phyloP scores from a whole-genome alignment of 1,284 basidiomycete species.

The Ustilago sp. region DNA sequence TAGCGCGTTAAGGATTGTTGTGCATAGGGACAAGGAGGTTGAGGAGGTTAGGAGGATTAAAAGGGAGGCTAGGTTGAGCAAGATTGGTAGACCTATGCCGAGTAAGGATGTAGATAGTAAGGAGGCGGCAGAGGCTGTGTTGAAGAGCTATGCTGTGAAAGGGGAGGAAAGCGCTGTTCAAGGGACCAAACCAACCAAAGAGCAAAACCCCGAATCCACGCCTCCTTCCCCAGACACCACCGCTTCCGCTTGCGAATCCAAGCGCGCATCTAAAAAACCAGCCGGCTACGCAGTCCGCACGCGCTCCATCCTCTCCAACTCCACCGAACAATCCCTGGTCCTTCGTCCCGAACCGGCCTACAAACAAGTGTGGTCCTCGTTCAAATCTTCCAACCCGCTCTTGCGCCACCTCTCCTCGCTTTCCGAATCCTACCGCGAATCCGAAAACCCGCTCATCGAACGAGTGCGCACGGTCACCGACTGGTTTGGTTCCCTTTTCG shows the following conservation, averaged over 20 bases:
- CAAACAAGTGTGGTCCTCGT: constrained; percentile 58
- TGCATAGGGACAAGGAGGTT: constrained; percentile 77
- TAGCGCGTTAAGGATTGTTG: constrained; percentile 73
- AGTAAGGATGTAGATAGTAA: constrained; percentile 59
- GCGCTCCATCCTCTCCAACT: constrained; percentile 46
- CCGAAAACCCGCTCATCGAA: constrained; percentile 88
- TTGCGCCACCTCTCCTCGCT: constrained; percentile 52
- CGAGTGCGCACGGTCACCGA: constrained; percentile 85
- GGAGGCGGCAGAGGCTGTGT: constrained; percentile 51
- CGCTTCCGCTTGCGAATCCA: not conserved
- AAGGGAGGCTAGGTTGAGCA: constrained; percentile 62
- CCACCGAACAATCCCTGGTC: constrained; percentile 59
- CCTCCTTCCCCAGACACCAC: not conserved
- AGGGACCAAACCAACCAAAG: constrained; percentile 16
- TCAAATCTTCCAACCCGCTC: constrained; percentile 61
- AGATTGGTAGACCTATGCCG: constrained; percentile 65
- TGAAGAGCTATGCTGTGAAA: constrained; percentile 53
- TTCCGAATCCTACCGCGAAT: constrained; percentile 79
- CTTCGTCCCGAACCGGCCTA: constrained; percentile 61
- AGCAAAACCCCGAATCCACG: constrained; percentile 2
- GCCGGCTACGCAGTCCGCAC: constrained; percentile 60
- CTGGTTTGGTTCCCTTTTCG: constrained; percentile 88
- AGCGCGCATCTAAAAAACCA: constrained; percentile 21
- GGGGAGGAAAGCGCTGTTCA: constrained; percentile 36
- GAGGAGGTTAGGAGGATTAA: constrained; percentile 73